Conservation (phyloP, 2,329 filamentous ascomycete species). For the Colletotrichum graminicola region DNA sequence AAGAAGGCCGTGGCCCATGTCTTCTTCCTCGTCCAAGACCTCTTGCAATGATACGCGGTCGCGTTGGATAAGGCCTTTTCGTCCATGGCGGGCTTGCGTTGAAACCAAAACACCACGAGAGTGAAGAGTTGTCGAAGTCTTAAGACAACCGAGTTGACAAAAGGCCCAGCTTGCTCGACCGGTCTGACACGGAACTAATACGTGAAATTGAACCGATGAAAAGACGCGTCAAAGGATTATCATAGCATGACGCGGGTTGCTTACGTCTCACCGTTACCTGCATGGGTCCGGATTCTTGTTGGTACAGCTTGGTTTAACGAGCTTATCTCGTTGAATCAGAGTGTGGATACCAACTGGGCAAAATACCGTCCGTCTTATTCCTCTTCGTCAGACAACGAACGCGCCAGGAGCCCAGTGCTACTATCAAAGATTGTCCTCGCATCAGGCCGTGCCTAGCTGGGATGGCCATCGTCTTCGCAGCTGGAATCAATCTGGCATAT, state of each 20-base stretch:
- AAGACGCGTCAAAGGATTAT: background rate
- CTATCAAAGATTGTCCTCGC: conserved; percentile 43
- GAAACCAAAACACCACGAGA: background rate
- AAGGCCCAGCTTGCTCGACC: background rate
- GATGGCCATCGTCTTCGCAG: conserved; percentile 45
- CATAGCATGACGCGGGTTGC: background rate
- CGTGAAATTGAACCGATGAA: background rate
- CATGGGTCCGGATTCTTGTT: background rate
- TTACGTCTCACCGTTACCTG: background rate
- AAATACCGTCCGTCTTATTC: background rate
- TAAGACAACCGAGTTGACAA: background rate
- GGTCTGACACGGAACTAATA: background rate
- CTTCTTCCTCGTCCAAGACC: background rate
- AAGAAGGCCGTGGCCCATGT: background rate
- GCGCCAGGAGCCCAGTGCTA: background rate
- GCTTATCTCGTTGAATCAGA: background rate
- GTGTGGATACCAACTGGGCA: background rate
- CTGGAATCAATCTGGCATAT: conserved; percentile 46
- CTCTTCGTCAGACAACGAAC: background rate
- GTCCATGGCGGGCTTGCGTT: background rate
- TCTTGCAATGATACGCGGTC: too few species aligned
- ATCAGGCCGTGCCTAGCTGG: conserved; percentile 45
- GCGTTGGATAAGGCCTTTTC: background rate
- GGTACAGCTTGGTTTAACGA: background rate
- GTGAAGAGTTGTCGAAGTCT: too few species aligned